phyloP scores from a whole-genome alignment of 2,329 filamentous ascomycete genomes.

The Venturia nashicola region DNA sequence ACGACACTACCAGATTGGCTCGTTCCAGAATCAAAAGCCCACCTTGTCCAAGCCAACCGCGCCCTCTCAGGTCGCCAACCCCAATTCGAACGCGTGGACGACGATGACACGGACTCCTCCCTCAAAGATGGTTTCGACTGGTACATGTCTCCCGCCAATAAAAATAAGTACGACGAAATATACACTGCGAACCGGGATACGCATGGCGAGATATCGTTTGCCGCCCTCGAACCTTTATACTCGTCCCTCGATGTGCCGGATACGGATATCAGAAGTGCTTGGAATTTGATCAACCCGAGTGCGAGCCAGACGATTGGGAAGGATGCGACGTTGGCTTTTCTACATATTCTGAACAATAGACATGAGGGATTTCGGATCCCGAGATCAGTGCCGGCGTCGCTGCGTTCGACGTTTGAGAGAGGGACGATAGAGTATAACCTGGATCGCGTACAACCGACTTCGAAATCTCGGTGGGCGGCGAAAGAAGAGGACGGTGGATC shows the following conservation, averaged over 20 bases:
- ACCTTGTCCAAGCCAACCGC: slow-evolving; percentile 28
- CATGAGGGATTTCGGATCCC: slow-evolving; percentile 94
- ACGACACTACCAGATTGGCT: slow-evolving; percentile 83
- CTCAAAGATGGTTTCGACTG: slow-evolving; percentile 97
- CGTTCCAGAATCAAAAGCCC: slow-evolving; percentile 64
- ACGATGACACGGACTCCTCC: slow-evolving; percentile 67
- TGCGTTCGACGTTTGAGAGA: slow-evolving; percentile 83
- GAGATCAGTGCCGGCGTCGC: slow-evolving; percentile 77
- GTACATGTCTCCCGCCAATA: slow-evolving; percentile 94
- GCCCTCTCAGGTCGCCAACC: slow-evolving; percentile 62
- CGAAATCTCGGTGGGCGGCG: slow-evolving; percentile 32
- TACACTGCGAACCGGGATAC: slow-evolving; percentile 85
- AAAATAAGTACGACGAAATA: slow-evolving; percentile 92
- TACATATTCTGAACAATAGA: slow-evolving; percentile 92
- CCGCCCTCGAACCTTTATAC: slow-evolving; percentile 72
- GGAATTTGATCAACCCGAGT: slow-evolving; percentile 95
- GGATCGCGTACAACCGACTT: slow-evolving; percentile 55
- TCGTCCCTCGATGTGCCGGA: slow-evolving; percentile 62
- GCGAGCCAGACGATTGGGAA: slow-evolving; percentile 77
- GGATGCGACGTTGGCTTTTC: slow-evolving; percentile 84
- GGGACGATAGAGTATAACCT: slow-evolving; percentile 95
- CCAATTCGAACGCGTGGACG: slow-evolving; percentile 68
- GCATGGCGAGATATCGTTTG: slow-evolving; percentile 66
- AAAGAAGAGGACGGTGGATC: slow-evolving; percentile 68
- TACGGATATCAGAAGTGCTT: slow-evolving; percentile 76